A percentile compares a stretch with the other conserved stretches of the same genome.
These are phyloP conservation scores for Aspergillus bombycis DNA, from an alignment of 2,329 filamentous ascomycete genomes.

Conservation along the genomic window DNA sequence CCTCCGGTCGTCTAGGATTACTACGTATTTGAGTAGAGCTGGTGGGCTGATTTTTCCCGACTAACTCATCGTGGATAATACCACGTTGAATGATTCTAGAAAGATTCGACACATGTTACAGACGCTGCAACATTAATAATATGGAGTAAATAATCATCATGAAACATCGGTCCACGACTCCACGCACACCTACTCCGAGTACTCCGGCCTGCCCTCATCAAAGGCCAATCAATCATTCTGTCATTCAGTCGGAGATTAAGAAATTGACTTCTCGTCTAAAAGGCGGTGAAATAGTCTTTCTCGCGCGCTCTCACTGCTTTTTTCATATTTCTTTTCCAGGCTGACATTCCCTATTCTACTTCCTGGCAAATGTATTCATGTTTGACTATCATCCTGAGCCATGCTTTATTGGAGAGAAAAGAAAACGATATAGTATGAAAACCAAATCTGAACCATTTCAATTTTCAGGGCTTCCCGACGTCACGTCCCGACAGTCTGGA, in stretches of 20 bases:
- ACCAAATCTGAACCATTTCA: neutral
- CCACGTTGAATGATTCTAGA: slow-evolving; percentile 15
- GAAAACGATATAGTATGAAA: neutral
- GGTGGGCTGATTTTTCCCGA: slow-evolving; percentile 8
- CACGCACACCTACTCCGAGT: neutral
- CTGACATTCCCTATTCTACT: neutral
- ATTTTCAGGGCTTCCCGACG: neutral
- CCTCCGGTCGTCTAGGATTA: neutral
- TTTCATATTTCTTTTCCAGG: neutral
- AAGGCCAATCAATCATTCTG: neutral
- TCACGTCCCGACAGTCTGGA: slow-evolving; percentile 30
- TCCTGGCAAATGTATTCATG: neutral
- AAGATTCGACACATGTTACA: slow-evolving; percentile 18
- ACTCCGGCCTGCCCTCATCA: too few species aligned
- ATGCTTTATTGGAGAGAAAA: neutral
- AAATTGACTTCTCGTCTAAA: neutral
- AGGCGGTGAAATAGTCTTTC: neutral
- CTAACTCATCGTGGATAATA: slow-evolving; percentile 1
- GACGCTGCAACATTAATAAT: neutral
- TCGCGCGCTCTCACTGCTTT: neutral
- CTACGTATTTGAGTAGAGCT: neutral
- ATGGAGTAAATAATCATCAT: slow-evolving; percentile 3
- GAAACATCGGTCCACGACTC: slow-evolving; percentile 5
- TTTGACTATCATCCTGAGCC: too few species aligned
- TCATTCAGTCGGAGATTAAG: neutral